A percentile compares a stretch with the other conserved stretches of the same genome.
These are phyloP conservation scores for Pseudevernia furfuracea DNA, from an alignment of 495 filamentous ascomycete species.

Conservation along the genomic window DNA sequence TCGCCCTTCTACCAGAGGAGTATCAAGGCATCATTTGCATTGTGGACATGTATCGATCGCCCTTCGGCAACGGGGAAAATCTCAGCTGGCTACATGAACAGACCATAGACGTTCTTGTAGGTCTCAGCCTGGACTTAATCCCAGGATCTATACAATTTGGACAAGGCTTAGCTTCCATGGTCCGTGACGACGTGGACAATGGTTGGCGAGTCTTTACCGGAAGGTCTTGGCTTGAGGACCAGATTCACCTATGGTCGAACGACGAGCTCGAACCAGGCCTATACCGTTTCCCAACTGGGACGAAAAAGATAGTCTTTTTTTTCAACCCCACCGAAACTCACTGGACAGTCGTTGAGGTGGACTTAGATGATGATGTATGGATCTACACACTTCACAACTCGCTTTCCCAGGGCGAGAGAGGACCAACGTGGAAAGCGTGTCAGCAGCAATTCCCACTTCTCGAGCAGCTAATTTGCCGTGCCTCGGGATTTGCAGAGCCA, in stretches of 20 bases:
- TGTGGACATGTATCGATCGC: neutral
- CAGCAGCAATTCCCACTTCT: neutral
- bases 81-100: conserved; percentile 6
- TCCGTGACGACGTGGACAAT: neutral
- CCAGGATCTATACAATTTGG: neutral
- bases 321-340: conserved; percentile 1
- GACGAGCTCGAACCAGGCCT: neutral
- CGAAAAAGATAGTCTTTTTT: neutral
- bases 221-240: conserved; percentile 1
- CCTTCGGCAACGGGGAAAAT: neutral
- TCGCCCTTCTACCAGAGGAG: neutral
- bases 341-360: neutral
- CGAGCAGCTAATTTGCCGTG: neutral
- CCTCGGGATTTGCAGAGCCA: neutral
- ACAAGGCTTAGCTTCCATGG: neutral
- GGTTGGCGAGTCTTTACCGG: neutral
- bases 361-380: neutral
- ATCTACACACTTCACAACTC: neutral
- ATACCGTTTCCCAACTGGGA: neutral
- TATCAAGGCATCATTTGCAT: neutral
- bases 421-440: neutral
- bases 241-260: neutral
- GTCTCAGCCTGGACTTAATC: neutral
- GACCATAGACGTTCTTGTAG: neutral
- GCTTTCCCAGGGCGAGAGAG: neutral